Evolutionary conservation across 371 early-diverging fungal genomes (phyloP).

Genomic region (Mucor indicus): DNA sequence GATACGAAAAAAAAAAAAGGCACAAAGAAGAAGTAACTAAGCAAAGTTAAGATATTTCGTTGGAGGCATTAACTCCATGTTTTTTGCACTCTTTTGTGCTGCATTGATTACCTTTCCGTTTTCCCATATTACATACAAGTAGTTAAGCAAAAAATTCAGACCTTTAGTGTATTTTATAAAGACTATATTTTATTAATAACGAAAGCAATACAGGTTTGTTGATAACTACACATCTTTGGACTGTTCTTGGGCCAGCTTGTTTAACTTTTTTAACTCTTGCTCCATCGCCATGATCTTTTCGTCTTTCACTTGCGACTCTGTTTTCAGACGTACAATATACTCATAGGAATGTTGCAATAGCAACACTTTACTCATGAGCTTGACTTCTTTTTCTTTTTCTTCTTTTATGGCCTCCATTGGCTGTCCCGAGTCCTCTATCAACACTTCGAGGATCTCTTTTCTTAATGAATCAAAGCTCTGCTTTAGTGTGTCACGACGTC

Average conservation of each 20-base stretch:
- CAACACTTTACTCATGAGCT: slow-evolving; percentile 47
- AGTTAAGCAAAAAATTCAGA: too few species aligned
- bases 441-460: slow-evolving; percentile 59
- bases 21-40: too few species aligned
- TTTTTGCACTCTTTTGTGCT: too few species aligned
- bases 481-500: slow-evolving; percentile 83
- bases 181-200: too few species aligned
- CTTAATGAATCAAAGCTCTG: slow-evolving; percentile 79
- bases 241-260: background rate
- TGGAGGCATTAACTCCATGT: too few species aligned
- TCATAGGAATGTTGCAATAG: slow-evolving; percentile 50
- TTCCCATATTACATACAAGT: too few species aligned
- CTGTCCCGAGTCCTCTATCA: slow-evolving; percentile 26
- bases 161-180: too few species aligned
- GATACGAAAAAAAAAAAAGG: too few species aligned
- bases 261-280: slow-evolving; percentile 31
- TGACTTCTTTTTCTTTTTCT: slow-evolving; percentile 42
- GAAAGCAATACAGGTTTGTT: too few species aligned
- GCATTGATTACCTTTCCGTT: too few species aligned
- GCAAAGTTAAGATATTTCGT: too few species aligned
- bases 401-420: slow-evolving; percentile 10
- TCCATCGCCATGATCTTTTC: slow-evolving; percentile 28
- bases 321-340: slow-evolving; percentile 53
- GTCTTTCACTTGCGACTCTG: slow-evolving; percentile 37
- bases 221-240: too few species aligned